Percentiles rank a stretch among this genome's conserved stretches.
Evolutionary conservation across 2,329 filamentous ascomycete species (phyloP).

Genomic region (Moelleriella libera): DNA sequence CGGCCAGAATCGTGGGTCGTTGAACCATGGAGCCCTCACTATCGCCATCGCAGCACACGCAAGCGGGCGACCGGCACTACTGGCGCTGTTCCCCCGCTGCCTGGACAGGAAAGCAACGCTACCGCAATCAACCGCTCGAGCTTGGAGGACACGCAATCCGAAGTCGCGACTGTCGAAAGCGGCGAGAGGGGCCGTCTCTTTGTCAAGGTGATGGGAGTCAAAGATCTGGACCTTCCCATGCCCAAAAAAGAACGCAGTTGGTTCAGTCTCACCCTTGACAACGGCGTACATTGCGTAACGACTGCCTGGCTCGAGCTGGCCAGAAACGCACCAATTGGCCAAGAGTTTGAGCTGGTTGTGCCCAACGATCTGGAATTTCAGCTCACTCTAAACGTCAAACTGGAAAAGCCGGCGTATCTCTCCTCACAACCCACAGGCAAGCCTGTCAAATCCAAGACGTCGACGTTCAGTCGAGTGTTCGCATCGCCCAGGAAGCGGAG

Average conservation of each 20-base stretch:
- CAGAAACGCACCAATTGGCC: slow-evolving; percentile 83
- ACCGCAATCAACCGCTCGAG: slow-evolving; percentile 48
- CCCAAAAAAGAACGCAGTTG: slow-evolving; percentile 83
- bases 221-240: slow-evolving; percentile 83
- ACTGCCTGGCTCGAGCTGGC: slow-evolving; percentile 91
- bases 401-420: slow-evolving; percentile 62
- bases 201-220: slow-evolving; percentile 97
- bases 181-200: slow-evolving; percentile 84
- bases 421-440: slow-evolving; percentile 42
- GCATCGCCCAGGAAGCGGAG: slow-evolving; percentile 94
- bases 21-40: slow-evolving; percentile 86
- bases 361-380: slow-evolving; percentile 98
- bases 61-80: slow-evolving; percentile 28
- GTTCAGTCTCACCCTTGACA: slow-evolving; percentile 96
- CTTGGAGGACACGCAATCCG: slow-evolving; percentile 50
- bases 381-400: slow-evolving; percentile 87
- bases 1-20: slow-evolving; percentile 91
- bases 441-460: slow-evolving; percentile 57
- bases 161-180: slow-evolving; percentile 55
- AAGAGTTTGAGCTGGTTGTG: slow-evolving; percentile 96
- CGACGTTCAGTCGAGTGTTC: slow-evolving; percentile 82
- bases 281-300: slow-evolving; percentile 93
- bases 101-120: slow-evolving; percentile 75
- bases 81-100: slow-evolving; percentile 66
- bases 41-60: slow-evolving; percentile 49